Base-by-base conservation (phyloP, 371 early-diverging fungal species). In the Mucor ambiguus region DNA sequence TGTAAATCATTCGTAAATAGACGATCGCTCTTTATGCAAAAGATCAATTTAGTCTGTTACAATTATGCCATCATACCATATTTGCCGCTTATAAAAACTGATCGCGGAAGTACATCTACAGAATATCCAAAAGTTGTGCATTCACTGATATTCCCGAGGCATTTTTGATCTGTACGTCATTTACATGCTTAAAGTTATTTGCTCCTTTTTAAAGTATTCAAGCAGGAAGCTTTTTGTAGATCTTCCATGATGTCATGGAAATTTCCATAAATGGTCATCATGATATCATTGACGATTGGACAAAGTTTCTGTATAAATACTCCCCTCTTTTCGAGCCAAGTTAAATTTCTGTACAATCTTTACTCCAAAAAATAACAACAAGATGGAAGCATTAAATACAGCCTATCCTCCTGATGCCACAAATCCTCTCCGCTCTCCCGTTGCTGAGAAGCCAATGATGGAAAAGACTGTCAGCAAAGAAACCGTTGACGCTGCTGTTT, bases 361-460 rank as follows among this genome's bases (percentile, higher is more conserved):
- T 20, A 24, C 18, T 9, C 4, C 48, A 20, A 22, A 46, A 20
- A 46, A n/a, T n/a, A n/a, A 20, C 4, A 2, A 49, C 12, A 52
- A 52, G 14, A 52, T 52, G 52, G 28, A 52, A 52, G 52, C 52
- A 11, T 52, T 52, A 52, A 52, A 52, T 52, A 52, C 52, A 52
- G 32, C 52, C 11, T 63, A 63, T 4, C 26, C 22, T 56, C 37
- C 64, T 12, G 28, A 59, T 24, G 24, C 37, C 28, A 26, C 28
- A 59, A 41, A 59, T 14, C 37, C 35, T 24, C 43, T 59, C 28
- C 26, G 59, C 26, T 38, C 59, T 41, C 6, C 37, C 37, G 22
- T 11, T 12, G 58, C 58, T 22, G 35, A 32, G 7, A 58, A 58
- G 20, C 46, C 46, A 46, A 10, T 20, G 46, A 20, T 22, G 46